Evolutionary conservation across 2,329 filamentous ascomycete genomes (phyloP), one percentile per base, ranked within the genome.

Genomic region (Exserohilum turcica): DNA sequence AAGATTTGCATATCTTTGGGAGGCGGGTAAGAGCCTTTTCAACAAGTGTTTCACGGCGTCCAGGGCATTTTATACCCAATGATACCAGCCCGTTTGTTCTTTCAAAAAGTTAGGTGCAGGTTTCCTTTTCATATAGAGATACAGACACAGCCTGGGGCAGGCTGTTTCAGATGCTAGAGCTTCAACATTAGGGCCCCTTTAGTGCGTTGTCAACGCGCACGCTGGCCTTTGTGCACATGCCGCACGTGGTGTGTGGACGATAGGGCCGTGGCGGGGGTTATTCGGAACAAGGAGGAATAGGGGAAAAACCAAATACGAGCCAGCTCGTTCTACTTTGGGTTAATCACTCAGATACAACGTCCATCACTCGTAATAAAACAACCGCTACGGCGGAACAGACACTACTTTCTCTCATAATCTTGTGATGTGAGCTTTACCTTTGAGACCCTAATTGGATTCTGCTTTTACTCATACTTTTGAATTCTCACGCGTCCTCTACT

Each of bases 41-140:
- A 74, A 74, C 72, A 74, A 73, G 70, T 71, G 59, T 63, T 66
- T 63, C 65, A 54, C 54, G 70, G 70, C 70, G 72, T 73, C 70
- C 65, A 63, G 68, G 68, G 68, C 61, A 66, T 60, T 53, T 43
- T 43, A 66, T 68, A 70, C 65, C 62, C 60, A 64, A 64, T 66
- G 63, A 67, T 67, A 64, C 63, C 64, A 67, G 63, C 64, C 64
- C 64, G 54, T 59, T 57, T 29, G 42, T 56, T 60, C 54, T 47
- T 59, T 54, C 56, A 67, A 72, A 72, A 71, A 61, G 60, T 70
- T 68, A 63, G 60, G 54, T 61, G 62, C 66, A 66, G 40, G 28
- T 50, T 55, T 55, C 43, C 36, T 61, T 59, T 63, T 55, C 56
- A 45, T 54, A 54, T 54, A 59, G 54, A 58, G 48, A 24, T 7